Conservation (phyloP, 495 filamentous ascomycete genomes). For the Xylaria bambusicola region DNA sequence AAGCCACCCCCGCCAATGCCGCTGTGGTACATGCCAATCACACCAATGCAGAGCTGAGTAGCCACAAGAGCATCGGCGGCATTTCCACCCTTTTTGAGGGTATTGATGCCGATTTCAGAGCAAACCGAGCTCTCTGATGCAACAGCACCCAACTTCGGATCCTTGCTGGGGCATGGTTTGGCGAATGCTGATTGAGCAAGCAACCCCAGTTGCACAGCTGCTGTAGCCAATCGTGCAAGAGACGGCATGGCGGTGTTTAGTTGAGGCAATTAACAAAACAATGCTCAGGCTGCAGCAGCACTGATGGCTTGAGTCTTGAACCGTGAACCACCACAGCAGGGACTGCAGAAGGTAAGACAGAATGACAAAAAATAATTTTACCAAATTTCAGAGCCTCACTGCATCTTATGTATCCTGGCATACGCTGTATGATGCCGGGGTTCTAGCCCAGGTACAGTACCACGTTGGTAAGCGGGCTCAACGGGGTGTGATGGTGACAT, state of each 20-base stretch:
- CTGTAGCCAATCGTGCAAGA: conserved; percentile 22
- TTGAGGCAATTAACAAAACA: not conserved
- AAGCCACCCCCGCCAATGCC: conserved; percentile 84
- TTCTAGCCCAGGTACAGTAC: not conserved
- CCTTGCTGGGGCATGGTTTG: conserved; percentile 9
- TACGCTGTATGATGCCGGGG: not conserved
- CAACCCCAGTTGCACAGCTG: conserved; percentile 25
- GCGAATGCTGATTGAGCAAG: conserved; percentile 15
- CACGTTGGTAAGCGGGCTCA: conserved; percentile 2
- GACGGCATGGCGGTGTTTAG: conserved; percentile 26
- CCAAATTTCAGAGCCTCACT: not conserved
- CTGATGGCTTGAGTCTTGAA: no score
- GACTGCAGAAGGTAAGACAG: not conserved
- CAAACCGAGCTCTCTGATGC: conserved; percentile 72
- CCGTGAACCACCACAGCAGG: conserved; percentile 3
- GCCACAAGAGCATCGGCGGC: conserved; percentile 69
- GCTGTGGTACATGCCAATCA: conserved; percentile 75
- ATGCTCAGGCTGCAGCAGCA: no score
- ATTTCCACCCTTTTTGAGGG: conserved; percentile 66
- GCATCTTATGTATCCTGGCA: conserved; percentile 8
- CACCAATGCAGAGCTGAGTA: conserved; percentile 61
- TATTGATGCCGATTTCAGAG: conserved; percentile 65
- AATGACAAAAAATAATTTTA: no score
- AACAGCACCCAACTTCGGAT: conserved; percentile 59
- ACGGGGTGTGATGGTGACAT: conserved; percentile 12